Percentiles rank a stretch among this genome's conserved stretches.
Conservation (phyloP, 108 stramenopile species). For the Cyclotella atomus region DNA sequence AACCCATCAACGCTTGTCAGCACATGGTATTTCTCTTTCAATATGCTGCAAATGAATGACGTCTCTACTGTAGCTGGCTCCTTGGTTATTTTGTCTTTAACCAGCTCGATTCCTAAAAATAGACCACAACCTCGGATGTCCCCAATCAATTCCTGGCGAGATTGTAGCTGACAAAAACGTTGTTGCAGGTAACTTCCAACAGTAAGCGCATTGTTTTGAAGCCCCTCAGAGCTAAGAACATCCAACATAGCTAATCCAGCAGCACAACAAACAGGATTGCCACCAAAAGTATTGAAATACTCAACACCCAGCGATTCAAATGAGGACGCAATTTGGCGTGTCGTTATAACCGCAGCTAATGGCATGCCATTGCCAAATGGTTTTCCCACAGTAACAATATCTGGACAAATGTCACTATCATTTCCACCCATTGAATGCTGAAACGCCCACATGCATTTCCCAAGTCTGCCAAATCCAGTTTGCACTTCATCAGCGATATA, state of each 20-base stretch:
- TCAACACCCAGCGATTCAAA: conserved; percentile 90
- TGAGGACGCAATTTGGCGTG: conserved; percentile 70
- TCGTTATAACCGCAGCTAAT: conserved; percentile 91
- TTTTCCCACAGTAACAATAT: conserved; percentile 96
- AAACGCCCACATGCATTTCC: conserved; percentile 92
- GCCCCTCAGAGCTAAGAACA: conserved; percentile 67
- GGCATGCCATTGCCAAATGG: conserved; percentile 98
- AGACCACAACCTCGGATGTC: conserved; percentile 94
- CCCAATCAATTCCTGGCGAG: conserved; percentile 70
- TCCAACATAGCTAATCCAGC: conserved; percentile 91
- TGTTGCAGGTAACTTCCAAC: conserved; percentile 78
- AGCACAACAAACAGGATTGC: conserved; percentile 88
- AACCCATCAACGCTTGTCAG: conserved; percentile 91
- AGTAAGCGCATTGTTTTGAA: conserved; percentile 79
- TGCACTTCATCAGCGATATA: conserved; percentile 98
- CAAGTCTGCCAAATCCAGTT: conserved; percentile 94
- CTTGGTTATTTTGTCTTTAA: conserved; percentile 55
- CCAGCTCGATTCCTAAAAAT: conserved; percentile 93
- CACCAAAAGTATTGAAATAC: conserved; percentile 98
- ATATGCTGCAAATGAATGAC: conserved; percentile 72
- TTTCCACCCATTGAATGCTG: conserved; percentile 62
- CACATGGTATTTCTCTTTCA: conserved; percentile 76
- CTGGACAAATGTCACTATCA: conserved; percentile 68
- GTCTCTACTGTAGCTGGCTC: conserved; percentile 80
- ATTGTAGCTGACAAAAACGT: conserved; percentile 48